These are phyloP conservation scores for Plasmodium gonderi DNA, from an alignment of 169 alveolate species.

Conservation along the genomic window DNA sequence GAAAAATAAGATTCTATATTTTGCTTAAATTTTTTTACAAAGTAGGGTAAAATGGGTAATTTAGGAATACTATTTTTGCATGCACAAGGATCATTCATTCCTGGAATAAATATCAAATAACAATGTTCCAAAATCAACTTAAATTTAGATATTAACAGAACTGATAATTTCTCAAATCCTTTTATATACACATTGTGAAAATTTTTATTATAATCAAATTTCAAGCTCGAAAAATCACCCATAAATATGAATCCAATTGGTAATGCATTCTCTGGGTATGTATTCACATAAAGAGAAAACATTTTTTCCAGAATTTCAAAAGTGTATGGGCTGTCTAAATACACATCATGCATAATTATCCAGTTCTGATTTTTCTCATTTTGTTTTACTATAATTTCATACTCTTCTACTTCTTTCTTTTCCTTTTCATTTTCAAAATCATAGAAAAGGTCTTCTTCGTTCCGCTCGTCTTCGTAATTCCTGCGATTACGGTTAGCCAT, in stretches of 20 bases:
- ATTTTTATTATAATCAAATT: constrained; percentile 47
- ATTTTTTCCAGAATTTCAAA: constrained; percentile 45
- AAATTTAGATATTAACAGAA: constrained; percentile 44
- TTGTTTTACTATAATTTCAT: constrained; percentile 34
- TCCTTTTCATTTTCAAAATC: constrained; percentile 64
- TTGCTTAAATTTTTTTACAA: constrained; percentile 73
- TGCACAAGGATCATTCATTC: constrained; percentile 81
- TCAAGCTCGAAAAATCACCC: constrained; percentile 80
- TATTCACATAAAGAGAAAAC: constrained; percentile 55
- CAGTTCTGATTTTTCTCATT: constrained; percentile 48
- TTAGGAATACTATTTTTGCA: constrained; percentile 81
- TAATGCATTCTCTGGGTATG: constrained; percentile 77
- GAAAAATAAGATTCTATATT: constrained; percentile 56
- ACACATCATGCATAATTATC: constrained; percentile 63
- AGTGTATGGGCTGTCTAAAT: constrained; percentile 46
- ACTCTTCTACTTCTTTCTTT: constrained; percentile 23
- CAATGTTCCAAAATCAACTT: constrained; percentile 61
- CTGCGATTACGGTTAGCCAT: too few relatives aligned
- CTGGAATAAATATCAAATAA: constrained; percentile 81
- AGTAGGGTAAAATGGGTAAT: constrained; percentile 78
- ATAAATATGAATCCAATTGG: constrained; percentile 82
- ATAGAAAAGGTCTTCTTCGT: constrained; percentile 56
- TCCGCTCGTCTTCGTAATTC: constrained; percentile 46
- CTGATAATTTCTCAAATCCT: constrained; percentile 70
- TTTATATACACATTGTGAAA: constrained; percentile 51